Conservation (phyloP, 495 filamentous ascomycete species). For the Coniosporium apollinis region DNA sequence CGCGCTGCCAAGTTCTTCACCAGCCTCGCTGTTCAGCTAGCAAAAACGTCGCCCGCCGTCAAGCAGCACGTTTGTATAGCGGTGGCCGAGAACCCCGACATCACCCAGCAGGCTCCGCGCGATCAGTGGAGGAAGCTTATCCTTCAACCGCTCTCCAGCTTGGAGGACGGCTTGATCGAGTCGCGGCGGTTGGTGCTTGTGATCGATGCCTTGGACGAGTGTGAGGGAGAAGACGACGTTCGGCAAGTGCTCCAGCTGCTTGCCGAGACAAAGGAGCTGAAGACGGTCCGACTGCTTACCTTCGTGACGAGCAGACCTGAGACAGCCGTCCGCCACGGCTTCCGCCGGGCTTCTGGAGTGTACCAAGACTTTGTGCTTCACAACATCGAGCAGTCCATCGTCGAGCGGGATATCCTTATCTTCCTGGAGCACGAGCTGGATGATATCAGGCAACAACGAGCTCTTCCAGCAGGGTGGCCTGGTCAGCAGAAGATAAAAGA, state of each 20-base stretch:
- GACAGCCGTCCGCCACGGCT: slow-evolving; percentile 13
- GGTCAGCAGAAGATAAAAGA: neutral
- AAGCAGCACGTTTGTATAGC: slow-evolving; percentile 1
- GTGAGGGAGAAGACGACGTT: slow-evolving; percentile 14
- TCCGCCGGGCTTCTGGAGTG: slow-evolving; percentile 3
- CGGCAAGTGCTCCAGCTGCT: slow-evolving; percentile 16
- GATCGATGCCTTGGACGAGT: slow-evolving; percentile 23
- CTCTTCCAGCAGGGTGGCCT: slow-evolving; percentile 1
- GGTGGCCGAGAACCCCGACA: slow-evolving; percentile 5
- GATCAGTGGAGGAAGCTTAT: slow-evolving; percentile 12
- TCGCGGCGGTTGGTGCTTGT: slow-evolving; percentile 12
- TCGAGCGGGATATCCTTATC: slow-evolving; percentile 22
- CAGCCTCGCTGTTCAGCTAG: slow-evolving; percentile 11
- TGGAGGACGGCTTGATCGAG: slow-evolving; percentile 1
- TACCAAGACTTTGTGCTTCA: slow-evolving; percentile 18
- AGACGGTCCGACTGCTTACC: slow-evolving; percentile 10
- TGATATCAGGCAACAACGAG: slow-evolving; percentile 1
- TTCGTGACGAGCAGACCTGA: slow-evolving; percentile 25
- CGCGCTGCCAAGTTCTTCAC: slow-evolving; percentile 13
- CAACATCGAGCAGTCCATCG: slow-evolving; percentile 13
- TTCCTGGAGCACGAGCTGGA: slow-evolving; percentile 15
- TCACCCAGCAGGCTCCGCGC: slow-evolving; percentile 4
- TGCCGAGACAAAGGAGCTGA: slow-evolving; percentile 9
- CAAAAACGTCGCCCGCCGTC: slow-evolving; percentile 2
- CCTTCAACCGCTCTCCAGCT: slow-evolving; percentile 8